Base-by-base conservation (phyloP, 148 eudicot species). In the Amaranthus cruentus region DNA sequence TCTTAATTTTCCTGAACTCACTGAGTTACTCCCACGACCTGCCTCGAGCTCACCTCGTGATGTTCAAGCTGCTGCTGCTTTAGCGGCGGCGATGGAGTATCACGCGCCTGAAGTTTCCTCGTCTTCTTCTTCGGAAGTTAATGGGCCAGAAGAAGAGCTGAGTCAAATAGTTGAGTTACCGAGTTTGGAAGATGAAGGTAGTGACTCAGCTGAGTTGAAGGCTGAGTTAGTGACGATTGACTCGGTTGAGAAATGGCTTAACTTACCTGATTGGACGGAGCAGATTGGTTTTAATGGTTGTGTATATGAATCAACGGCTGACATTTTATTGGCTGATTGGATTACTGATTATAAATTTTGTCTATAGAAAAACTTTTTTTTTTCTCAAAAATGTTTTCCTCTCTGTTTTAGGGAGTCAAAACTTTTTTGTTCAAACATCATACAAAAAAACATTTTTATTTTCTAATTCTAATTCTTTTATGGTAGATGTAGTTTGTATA, bases 41-140 rank as follows among this genome's bases (percentile, higher is more conserved):
- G 88, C 79, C 6, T 83, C 89, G 4, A 79, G 47, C 55, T 47
- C 85, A 15, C 83, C 89, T 0, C 62, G 77, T 0, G 89, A 88
- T 54, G 85, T 88, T n/a, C 89, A 88, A 49, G 86, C 82, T 0
- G 91, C 89, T n/a, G 92, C 92, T 13, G 81, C 88, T 5, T 73
- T 83, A 55, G 92, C 89, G 49, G 89, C 89, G 89, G 83, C 76
- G 38, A 28, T 28, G 38, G 38, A 28, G 64, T 51, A 5, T 21
- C 71, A 64, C 59, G 66, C 61, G 70, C 28, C 62, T 21, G 11
- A 9, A 11, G 0, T 75, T 5, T 38, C 62, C 38, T 28, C 38
- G 38, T 28, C 38, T 18, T 72, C 61, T 9, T 59, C 57, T 6
- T 64, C 57, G 7, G 71, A 65, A 43, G 52, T 48, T 0, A 71